Conservation (phyloP, 2,329 filamentous ascomycete species). For the Ilyonectria sp. region DNA sequence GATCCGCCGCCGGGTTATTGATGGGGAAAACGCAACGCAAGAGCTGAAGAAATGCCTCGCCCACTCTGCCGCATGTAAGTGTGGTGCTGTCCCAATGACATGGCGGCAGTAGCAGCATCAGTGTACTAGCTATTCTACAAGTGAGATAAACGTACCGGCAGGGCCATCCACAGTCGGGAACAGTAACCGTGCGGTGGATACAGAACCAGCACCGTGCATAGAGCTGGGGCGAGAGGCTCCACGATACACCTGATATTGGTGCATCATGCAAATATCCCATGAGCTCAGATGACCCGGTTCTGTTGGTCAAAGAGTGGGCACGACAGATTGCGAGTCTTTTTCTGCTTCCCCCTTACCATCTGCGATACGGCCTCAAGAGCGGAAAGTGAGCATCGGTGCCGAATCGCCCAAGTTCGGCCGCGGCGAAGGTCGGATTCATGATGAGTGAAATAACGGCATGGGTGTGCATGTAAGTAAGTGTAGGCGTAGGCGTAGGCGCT, state of each 20-base stretch:
- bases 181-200: slow-evolving; percentile 17
- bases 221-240: slow-evolving; percentile 27
- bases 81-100: slow-evolving; percentile 25
- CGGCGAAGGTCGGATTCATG: slow-evolving; percentile 21
- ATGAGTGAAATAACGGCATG: slow-evolving; percentile 5
- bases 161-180: slow-evolving; percentile 6
- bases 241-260: slow-evolving; percentile 32
- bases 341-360: slow-evolving; percentile 21
- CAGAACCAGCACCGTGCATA: slow-evolving; percentile 8
- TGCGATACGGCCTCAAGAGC: slow-evolving; percentile 17
- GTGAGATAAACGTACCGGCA: slow-evolving; percentile 16
- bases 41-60: slow-evolving; percentile 50
- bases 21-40: slow-evolving; percentile 41
- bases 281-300: slow-evolving; percentile 33
- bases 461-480: slow-evolving; percentile 11
- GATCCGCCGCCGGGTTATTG: slow-evolving; percentile 46
- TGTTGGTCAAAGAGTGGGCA: slow-evolving; percentile 43
- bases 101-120: slow-evolving; percentile 1
- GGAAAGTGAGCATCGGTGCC: slow-evolving; percentile 24
- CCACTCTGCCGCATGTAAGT: slow-evolving; percentile 40
- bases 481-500: slow-evolving; percentile 6
- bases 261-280: slow-evolving; percentile 42
- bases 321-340: slow-evolving; percentile 31
- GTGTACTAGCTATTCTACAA: neutral
- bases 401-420: slow-evolving; percentile 11